phyloP scores from a whole-genome alignment of 1,139 yeast genomes.

The Tardiomyces blankii region DNA sequence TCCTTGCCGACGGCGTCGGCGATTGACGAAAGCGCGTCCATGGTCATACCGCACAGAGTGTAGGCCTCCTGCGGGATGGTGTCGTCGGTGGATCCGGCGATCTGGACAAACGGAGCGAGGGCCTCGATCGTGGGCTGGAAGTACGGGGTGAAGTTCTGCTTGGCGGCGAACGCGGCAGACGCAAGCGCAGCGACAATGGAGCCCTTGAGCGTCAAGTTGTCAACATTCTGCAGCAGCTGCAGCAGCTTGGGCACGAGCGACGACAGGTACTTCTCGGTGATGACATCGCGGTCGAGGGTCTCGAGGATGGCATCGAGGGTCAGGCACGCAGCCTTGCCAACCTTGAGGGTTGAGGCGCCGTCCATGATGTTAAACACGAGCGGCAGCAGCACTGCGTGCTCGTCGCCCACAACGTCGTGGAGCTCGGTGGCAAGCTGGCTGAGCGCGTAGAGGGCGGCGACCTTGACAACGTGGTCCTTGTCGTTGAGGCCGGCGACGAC shows the following conservation, averaged over 20 bases:
- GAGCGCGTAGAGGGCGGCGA: constrained; percentile 78
- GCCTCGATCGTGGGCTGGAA: constrained; percentile 70
- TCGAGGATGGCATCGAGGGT: constrained; percentile 90
- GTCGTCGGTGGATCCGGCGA: constrained; percentile 24
- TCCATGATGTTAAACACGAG: constrained; percentile 81
- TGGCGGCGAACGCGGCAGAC: constrained; percentile 92
- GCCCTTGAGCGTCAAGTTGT: constrained; percentile 61
- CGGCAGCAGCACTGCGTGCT: constrained; percentile 75
- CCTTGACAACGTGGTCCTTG: constrained; percentile 62
- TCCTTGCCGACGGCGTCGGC: constrained; percentile 96
- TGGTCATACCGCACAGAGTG: constrained; percentile 69
- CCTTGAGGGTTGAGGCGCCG: constrained; percentile 68
- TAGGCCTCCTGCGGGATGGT: constrained; percentile 43
- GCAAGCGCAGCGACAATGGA: constrained; percentile 95
- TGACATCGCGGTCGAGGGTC: constrained; percentile 77
- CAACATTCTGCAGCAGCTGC: constrained; percentile 58
- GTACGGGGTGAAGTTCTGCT: constrained; percentile 77
- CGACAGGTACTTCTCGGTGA: constrained; percentile 65
- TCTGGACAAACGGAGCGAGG: constrained; percentile 72
- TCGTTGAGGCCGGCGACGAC: constrained; percentile 72
- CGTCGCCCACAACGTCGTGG: constrained; percentile 73
- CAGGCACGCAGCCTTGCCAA: constrained; percentile 82
- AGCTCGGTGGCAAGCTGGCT: constrained; percentile 72
- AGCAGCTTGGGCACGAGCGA: constrained; percentile 86
- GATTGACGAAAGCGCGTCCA: constrained; percentile 89